Evolutionary conservation across 2,329 filamentous ascomycete species (phyloP), one percentile per base, ranked within the genome.

Genomic region (Albophoma yamanashiensis): DNA sequence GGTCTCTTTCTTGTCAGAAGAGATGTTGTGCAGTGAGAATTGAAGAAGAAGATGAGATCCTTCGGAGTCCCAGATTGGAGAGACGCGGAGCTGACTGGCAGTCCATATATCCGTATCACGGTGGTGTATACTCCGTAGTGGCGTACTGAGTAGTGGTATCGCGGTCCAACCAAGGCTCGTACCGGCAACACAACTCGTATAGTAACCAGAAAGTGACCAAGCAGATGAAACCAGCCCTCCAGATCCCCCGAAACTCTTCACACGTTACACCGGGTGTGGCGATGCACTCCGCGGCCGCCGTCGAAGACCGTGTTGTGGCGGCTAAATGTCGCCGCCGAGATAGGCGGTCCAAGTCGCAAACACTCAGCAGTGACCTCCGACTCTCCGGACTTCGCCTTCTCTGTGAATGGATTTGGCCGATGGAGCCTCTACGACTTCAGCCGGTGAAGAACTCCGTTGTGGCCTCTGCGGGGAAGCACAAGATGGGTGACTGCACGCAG

Each of bases 201-300:
- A 11, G 20, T 1, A n/a, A 47, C 43, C 8, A 11, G n/a, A 8
- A 15, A n/a, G n/a, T 5, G 50, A 12, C 17, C 15, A 43, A n/a
- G 6, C 15, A 52, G 34, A 25, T 14, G 15, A 31, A 31, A 31
- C 25, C 7, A 27, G 22, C 45, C 5, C 25, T 22, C 14, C 12
- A 31, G 14, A 11, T 36, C 50, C 25, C 50, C 25, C 47, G 27
- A 12, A 25, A 36, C 50, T 25, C 27, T 34, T 56, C 38, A 40
- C 55, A 56, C 55, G 55, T 56, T 56, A 56, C 55, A 56, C 34
- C n/a, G n/a, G 55, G 55, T 11, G 55, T 47, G 43, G n/a, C 43
- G 43, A n/a, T 22, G 4, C 43, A 39, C 50, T 36, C 17, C 50
- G n/a, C 27, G n/a, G 50, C 8, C 50, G 31, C 50, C 25, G 25